Percentiles rank a stretch among this genome's conserved stretches.
These are phyloP conservation scores for Martensiomyces pterosporus DNA, from an alignment of 192 early-diverging fungal species.

Conservation along the genomic window DNA sequence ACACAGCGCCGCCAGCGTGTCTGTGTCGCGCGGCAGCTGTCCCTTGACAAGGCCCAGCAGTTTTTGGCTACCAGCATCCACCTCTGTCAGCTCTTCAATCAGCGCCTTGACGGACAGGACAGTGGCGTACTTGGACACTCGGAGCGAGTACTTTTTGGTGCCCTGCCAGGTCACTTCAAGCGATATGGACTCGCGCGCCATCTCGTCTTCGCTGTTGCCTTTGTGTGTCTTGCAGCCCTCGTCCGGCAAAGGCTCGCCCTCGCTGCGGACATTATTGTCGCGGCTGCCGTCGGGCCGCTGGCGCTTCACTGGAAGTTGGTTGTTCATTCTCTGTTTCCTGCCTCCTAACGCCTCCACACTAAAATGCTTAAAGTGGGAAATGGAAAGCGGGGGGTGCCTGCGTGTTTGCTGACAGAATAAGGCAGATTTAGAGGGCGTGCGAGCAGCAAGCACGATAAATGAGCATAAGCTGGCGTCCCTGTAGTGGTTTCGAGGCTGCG, in stretches of 20 bases:
- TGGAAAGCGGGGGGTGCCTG: too few relatives aligned
- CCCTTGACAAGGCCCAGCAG: conserved; percentile 68
- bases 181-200: conserved; percentile 32
- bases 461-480: too few relatives aligned
- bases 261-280: too few relatives aligned
- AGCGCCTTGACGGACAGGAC: conserved; percentile 38
- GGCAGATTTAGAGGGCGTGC: too few relatives aligned
- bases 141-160: conserved; percentile 23
- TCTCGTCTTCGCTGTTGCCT: conserved; percentile 25
- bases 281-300: not conserved
- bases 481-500: too few relatives aligned
- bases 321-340: not conserved
- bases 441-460: too few relatives aligned
- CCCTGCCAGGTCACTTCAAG: conserved; percentile 32
- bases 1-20: conserved; percentile 25
- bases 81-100: conserved; percentile 60
- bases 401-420: too few relatives aligned
- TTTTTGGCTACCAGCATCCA: conserved; percentile 62
- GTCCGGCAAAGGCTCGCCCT: too few relatives aligned
- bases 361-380: too few relatives aligned
- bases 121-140: conserved; percentile 37
- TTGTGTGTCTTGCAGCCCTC: too few relatives aligned
- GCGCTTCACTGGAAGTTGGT: not conserved
- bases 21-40: conserved; percentile 51
- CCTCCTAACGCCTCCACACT: not conserved